phyloP scores from a whole-genome alignment of 2,329 filamentous ascomycete species.

The Corynespora cassiicola region DNA sequence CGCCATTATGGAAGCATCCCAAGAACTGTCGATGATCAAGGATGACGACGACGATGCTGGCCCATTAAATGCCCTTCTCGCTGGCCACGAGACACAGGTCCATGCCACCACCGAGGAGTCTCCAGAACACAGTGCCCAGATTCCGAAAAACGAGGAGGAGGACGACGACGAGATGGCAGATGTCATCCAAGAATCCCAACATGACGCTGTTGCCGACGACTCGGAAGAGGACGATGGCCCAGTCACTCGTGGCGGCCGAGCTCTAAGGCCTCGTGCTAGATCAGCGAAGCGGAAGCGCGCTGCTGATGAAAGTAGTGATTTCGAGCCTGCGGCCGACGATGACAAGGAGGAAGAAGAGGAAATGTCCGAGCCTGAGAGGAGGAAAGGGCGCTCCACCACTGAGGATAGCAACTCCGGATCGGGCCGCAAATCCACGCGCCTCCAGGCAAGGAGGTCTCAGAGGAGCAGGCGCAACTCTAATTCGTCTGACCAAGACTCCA shows the following conservation, averaged over 20 bases:
- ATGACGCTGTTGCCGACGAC: constrained; percentile 48
- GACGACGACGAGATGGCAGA: constrained; percentile 37
- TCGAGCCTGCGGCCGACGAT: constrained; percentile 65
- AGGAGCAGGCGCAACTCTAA: constrained; percentile 53
- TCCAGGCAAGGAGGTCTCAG: constrained; percentile 53
- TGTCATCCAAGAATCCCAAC: constrained; percentile 52
- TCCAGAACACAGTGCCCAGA: constrained; percentile 39
- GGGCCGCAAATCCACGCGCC: constrained; percentile 59
- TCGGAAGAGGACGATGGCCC: constrained; percentile 66
- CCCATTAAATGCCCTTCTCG: constrained; percentile 41
- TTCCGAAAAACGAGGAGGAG: constrained; percentile 33
- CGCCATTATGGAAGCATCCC: constrained; percentile 60
- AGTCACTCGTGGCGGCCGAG: constrained; percentile 54
- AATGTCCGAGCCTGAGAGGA: constrained; percentile 59
- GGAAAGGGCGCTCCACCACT: constrained; percentile 46
- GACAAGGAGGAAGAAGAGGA: constrained; percentile 62
- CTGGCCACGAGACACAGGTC: constrained; percentile 43
- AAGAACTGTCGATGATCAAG: constrained; percentile 52
- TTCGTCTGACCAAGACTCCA: constrained; percentile 56
- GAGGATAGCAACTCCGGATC: constrained; percentile 44
- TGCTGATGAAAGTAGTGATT: constrained; percentile 67
- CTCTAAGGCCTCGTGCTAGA: constrained; percentile 34
- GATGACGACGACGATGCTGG: constrained; percentile 37
- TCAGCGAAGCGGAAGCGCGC: constrained; percentile 46
- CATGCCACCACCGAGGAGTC: constrained; percentile 40